A percentile compares a stretch with the other conserved stretches of the same genome.
These are phyloP conservation scores for Elongisporangium anandrum DNA, from an alignment of 352 stramenopile genomes.

Conservation along the genomic window DNA sequence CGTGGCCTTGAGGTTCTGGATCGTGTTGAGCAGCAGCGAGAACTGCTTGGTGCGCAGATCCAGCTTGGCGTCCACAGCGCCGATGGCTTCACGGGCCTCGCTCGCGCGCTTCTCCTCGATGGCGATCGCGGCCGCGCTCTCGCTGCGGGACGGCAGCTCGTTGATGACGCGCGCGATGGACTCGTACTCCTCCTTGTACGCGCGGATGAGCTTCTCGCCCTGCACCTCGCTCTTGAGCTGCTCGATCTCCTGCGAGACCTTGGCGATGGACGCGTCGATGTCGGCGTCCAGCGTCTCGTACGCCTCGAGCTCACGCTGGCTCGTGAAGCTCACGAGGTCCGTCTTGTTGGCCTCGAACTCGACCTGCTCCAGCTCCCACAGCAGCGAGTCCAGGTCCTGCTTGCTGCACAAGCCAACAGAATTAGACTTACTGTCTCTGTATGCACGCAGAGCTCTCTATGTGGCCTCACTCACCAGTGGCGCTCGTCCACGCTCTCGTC, in stretches of 20 bases:
- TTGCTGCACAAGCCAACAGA: conserved; percentile 21
- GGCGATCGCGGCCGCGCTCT: conserved; percentile 54
- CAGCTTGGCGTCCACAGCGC: conserved; percentile 54
- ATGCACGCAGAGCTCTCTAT: neutral
- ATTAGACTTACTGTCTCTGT: neutral
- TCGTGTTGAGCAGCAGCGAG: conserved; percentile 72
- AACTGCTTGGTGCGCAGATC: conserved; percentile 79
- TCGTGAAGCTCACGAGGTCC: conserved; percentile 78
- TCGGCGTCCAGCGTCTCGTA: conserved; percentile 76
- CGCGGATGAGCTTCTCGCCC: conserved; percentile 66
- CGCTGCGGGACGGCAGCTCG: conserved; percentile 58
- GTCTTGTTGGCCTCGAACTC: conserved; percentile 84
- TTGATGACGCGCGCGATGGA: conserved; percentile 82
- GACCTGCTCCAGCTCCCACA: conserved; percentile 85
- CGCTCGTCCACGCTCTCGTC: conserved; percentile 58
- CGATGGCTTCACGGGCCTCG: conserved; percentile 50
- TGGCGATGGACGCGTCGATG: conserved; percentile 69
- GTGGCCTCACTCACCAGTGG: conserved; percentile 27
- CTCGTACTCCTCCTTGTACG: conserved; percentile 89
- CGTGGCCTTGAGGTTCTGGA: conserved; percentile 80
- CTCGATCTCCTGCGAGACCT: conserved; percentile 68
- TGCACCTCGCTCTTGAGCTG: conserved; percentile 72
- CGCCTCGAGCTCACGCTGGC: conserved; percentile 72
- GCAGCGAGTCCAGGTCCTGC: conserved; percentile 64
- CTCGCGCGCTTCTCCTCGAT: conserved; percentile 52